Evolutionary conservation across 345 rosid genomes (phyloP).

Genomic region (Eucalyptus microcorys): DNA sequence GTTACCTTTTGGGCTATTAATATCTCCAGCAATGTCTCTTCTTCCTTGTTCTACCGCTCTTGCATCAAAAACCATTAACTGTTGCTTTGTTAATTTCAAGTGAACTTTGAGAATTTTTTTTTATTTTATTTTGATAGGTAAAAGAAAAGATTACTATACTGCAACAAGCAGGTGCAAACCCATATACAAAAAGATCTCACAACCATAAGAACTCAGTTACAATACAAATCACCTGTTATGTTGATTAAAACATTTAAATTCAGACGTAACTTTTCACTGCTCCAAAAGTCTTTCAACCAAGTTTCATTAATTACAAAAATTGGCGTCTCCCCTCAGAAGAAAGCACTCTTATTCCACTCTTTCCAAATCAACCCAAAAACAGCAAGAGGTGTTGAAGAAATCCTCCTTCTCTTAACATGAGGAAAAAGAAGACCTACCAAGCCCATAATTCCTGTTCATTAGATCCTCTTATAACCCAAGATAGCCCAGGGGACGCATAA

Average conservation of each 20-base stretch:
- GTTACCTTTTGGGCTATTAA: neutral
- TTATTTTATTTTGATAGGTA: neutral
- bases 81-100: neutral
- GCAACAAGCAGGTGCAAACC: neutral
- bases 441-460: neutral
- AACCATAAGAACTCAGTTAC: neutral
- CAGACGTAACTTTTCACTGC: neutral
- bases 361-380: neutral
- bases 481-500: neutral
- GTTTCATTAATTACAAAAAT: neutral
- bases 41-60: neutral
- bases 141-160: neutral
- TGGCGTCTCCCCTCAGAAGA: neutral
- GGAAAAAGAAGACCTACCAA: neutral
- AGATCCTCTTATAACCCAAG: neutral
- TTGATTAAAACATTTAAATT: neutral
- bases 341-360: neutral
- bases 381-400: neutral
- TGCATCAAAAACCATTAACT: neutral
- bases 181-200: neutral
- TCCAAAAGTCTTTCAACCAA: neutral
- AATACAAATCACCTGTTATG: neutral
- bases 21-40: neutral
- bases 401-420: neutral
- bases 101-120: neutral